Base-by-base conservation (phyloP, 2,329 filamentous ascomycete species). In the Aspergillus novofumigatus region DNA sequence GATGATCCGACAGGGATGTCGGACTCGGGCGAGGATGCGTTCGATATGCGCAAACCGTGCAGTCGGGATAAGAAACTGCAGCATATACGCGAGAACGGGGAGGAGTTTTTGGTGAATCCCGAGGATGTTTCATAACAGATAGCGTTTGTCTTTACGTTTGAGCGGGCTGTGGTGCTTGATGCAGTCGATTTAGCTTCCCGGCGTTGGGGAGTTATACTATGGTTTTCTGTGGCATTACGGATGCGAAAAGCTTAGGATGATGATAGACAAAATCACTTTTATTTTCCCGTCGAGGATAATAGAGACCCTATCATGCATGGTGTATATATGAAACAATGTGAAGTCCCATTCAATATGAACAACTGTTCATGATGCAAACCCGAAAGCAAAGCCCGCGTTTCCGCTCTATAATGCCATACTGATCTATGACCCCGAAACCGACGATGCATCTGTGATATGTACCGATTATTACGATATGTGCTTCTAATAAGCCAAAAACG, bases 41-140 rank as follows among this genome's bases (percentile, higher is more conserved):
- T 91, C 72, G 94, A 99, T 77, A 99, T 99, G 94, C 86, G 94
- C 63, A 97, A 97, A 73, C 85, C 91, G 41, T 85, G 93, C 78
- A 89, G 84, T 75, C 84, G 92, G 68, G 94, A 99, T 76, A 84
- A 82, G 72, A 83, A 87, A 55, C 77, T 82, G 57, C 83, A 90
- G 72, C 91, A 95, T 74, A 82, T 96, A 50, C 84, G 94, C 62
- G 84, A 88, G 54, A 85, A 93, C 65, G 94, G 94, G 20, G 89
- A 94, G 78, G 81, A 85, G 57, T 86, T 90, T 70, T 82, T 84
- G 65, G 92, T 99, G 26, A 80, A 83, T 51, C 91, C 92, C 1
- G 86, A 90, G 59, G 91, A 97, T 76, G 92, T 99, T 53, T 97
- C 75, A 52, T 75, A 71, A 57, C 9, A 3, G 20, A n/a, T 4